Conservation (phyloP, 2,329 filamentous ascomycete species). For the Ophiostoma sp. region DNA sequence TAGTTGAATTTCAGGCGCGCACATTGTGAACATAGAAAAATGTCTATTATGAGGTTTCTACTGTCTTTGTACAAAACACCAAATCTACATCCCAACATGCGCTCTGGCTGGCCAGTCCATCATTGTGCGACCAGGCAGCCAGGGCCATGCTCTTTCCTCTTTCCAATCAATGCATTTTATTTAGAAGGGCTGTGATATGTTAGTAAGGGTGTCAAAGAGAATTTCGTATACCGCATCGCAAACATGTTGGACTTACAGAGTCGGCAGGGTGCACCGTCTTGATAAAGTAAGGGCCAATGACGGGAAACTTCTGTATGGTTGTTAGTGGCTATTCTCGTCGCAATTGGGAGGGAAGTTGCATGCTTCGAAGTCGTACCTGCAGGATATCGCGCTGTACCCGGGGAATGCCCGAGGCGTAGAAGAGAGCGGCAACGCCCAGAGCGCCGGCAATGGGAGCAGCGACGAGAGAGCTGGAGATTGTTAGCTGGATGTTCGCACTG, state of each 20-base stretch:
- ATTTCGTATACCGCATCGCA: background rate
- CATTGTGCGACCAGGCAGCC: background rate
- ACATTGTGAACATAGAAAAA: background rate
- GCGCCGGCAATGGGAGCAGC: constrained; percentile 58
- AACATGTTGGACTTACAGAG: constrained; percentile 53
- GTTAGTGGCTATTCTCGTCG: background rate
- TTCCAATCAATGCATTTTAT: constrained; percentile 1
- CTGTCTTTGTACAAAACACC: constrained; percentile 22
- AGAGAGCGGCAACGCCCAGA: constrained; percentile 58
- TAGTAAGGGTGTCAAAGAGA: background rate
- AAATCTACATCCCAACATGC: background rate
- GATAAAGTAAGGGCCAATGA: constrained; percentile 53
- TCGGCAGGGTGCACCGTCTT: constrained; percentile 60
- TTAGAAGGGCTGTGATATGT: constrained; percentile 11
- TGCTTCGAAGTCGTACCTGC: constrained; percentile 42
- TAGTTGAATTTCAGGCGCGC: background rate
- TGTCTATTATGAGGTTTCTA: constrained; percentile 20
- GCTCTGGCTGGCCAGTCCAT: background rate
- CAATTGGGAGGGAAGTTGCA: too few species aligned
- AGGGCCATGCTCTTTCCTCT: background rate
- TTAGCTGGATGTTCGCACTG: background rate
- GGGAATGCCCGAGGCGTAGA: constrained; percentile 63
- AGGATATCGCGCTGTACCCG: constrained; percentile 61
- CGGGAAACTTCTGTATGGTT: constrained; percentile 52
- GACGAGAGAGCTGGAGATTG: constrained; percentile 49